Conservation (phyloP, 1,284 basidiomycete genomes). For the Leccinum huronense region DNA sequence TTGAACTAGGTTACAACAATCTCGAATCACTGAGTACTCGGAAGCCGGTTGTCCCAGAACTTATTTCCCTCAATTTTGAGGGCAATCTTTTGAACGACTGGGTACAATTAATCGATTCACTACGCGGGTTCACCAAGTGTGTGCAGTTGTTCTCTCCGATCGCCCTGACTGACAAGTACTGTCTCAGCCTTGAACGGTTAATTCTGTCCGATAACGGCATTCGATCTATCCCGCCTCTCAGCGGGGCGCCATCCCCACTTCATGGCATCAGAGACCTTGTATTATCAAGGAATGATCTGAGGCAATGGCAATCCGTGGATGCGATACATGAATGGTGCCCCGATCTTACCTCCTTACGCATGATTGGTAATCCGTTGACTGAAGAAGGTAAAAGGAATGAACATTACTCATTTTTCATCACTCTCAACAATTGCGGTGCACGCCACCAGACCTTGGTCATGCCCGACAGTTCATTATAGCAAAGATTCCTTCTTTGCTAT, state of each 20-base stretch:
- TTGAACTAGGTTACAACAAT: slow-evolving; percentile 81
- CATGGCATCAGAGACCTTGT: slow-evolving; percentile 54
- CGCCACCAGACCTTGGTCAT: slow-evolving; percentile 41
- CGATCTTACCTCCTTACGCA: slow-evolving; percentile 53
- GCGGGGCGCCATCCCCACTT: slow-evolving; percentile 27
- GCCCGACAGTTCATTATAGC: slow-evolving; percentile 71
- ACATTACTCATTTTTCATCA: neutral
- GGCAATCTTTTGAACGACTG: slow-evolving; percentile 67
- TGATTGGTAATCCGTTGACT: slow-evolving; percentile 62
- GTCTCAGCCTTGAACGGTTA: slow-evolving; percentile 45
- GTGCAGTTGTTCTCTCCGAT: slow-evolving; percentile 21
- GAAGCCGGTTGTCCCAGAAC: slow-evolving; percentile 28
- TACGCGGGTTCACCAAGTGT: slow-evolving; percentile 53
- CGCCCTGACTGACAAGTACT: slow-evolving; percentile 13
- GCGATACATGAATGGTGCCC: slow-evolving; percentile 67
- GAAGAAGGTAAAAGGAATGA: slow-evolving; percentile 41
- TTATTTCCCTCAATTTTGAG: slow-evolving; percentile 73
- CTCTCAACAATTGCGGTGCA: slow-evolving; percentile 8
- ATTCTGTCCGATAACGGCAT: slow-evolving; percentile 70
- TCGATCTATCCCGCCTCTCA: slow-evolving; percentile 45
- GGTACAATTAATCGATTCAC: slow-evolving; percentile 48
- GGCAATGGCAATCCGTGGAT: slow-evolving; percentile 70
- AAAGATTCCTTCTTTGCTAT: slow-evolving; percentile 59
- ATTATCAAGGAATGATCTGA: slow-evolving; percentile 62
- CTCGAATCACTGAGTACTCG: slow-evolving; percentile 42